These are phyloP conservation scores for Apiotrichum akiyoshidainum DNA, from an alignment of 1,284 basidiomycete genomes.

Conservation along the genomic window DNA sequence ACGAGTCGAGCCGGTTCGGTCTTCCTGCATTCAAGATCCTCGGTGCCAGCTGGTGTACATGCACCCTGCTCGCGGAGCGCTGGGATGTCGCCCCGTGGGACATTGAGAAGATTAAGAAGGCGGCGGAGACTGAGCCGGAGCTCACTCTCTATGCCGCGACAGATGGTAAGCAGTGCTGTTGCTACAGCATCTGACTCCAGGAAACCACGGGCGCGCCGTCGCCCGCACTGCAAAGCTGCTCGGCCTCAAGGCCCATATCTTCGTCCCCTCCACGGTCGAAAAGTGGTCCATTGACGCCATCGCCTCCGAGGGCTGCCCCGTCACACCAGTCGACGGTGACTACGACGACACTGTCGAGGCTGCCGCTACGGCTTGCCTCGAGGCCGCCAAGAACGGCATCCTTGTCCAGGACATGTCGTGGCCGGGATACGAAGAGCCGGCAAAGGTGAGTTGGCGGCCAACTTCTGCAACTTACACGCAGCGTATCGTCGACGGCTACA, in stretches of 20 bases:
- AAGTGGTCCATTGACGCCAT: slow-evolving; percentile 17
- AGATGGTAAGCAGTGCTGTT: slow-evolving; percentile 9
- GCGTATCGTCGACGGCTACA: slow-evolving; percentile 17
- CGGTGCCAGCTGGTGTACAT: slow-evolving; percentile 20
- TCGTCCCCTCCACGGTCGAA: slow-evolving; percentile 17
- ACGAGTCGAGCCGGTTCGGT: slow-evolving; percentile 19
- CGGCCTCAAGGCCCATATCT: slow-evolving; percentile 14
- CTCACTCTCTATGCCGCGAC: slow-evolving; percentile 17
- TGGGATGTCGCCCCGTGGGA: slow-evolving; percentile 19
- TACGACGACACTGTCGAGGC: slow-evolving; percentile 17
- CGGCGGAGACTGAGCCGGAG: neutral
- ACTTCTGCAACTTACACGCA: neutral
- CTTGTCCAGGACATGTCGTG: slow-evolving; percentile 20
- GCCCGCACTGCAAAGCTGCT: slow-evolving; percentile 14
- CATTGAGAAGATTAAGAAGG: slow-evolving; percentile 4
- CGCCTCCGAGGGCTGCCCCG: slow-evolving; percentile 12
- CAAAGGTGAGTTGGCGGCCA: slow-evolving; percentile 2
- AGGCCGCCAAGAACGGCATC: slow-evolving; percentile 1
- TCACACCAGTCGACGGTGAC: slow-evolving; percentile 11
- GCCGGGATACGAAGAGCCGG: slow-evolving; percentile 14
- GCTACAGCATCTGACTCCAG: slow-evolving; percentile 4
- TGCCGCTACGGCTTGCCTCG: slow-evolving; percentile 1
- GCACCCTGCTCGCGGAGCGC: slow-evolving; percentile 8
- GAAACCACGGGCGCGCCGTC: slow-evolving; percentile 21
- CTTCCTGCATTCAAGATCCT: slow-evolving; percentile 24